phyloP scores from a whole-genome alignment of 1,139 yeast genomes.

The Lodderomyces margitis region DNA sequence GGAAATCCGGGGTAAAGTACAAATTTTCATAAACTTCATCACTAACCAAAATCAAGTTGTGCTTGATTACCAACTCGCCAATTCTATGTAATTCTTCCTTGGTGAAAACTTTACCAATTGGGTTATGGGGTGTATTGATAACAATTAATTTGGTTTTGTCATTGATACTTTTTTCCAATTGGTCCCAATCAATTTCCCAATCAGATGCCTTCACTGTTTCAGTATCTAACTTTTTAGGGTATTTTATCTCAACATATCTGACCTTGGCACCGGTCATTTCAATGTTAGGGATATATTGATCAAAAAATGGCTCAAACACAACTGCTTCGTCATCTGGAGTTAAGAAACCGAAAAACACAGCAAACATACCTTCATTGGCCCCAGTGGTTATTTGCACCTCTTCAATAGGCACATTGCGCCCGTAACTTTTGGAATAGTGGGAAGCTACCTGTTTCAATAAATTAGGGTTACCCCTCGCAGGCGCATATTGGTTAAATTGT shows the following conservation, averaged over 20 bases:
- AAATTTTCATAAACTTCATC: conserved; percentile 96
- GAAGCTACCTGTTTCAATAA: conserved; percentile 66
- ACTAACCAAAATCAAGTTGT: conserved; percentile 76
- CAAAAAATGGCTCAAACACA: conserved; percentile 97
- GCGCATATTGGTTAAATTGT: conserved; percentile 85
- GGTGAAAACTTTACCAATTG: conserved; percentile 86
- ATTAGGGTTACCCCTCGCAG: conserved; percentile 81
- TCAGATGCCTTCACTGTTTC: conserved; percentile 74
- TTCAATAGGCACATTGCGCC: conserved; percentile 56
- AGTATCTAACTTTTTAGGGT: conserved; percentile 71
- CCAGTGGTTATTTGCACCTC: conserved; percentile 89
- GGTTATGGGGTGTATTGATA: conserved; percentile 93
- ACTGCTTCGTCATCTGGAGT: conserved; percentile 91
- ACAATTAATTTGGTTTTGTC: conserved; percentile 81
- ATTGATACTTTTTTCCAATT: conserved; percentile 66
- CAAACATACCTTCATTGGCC: conserved; percentile 91
- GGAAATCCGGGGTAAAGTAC: conserved; percentile 64
- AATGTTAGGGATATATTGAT: conserved; percentile 91
- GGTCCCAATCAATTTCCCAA: conserved; percentile 83
- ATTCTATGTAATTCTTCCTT: conserved; percentile 67
- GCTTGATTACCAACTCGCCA: conserved; percentile 79
- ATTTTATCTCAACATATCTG: conserved; percentile 78
- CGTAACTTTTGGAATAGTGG: conserved; percentile 67
- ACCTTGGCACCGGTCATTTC: conserved; percentile 92
- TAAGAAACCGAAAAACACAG: conserved; percentile 81